Evolutionary conservation across 1,139 yeast species (phyloP).

Genomic region (Kluyveromyces sp.): DNA sequence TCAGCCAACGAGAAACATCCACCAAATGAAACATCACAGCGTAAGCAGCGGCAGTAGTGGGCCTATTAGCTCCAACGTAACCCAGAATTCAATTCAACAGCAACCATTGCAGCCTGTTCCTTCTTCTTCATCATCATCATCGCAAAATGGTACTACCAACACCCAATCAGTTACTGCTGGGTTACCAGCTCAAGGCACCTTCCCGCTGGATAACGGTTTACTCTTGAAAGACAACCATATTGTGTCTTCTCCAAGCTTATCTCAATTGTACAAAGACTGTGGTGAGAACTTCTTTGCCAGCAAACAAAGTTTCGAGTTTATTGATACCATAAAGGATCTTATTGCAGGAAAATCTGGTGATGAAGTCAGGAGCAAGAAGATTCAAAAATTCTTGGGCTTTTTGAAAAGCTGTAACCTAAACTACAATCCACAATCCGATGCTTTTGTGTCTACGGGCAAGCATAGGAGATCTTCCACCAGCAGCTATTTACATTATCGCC

Average conservation of each 20-base stretch:
- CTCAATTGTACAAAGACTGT: conserved; percentile 20
- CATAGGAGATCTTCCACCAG: conserved; percentile 13
- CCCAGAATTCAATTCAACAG: background rate
- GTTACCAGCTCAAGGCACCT: conserved; percentile 9
- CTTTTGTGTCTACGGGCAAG: conserved; percentile 10
- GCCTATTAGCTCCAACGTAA: background rate
- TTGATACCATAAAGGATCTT: conserved; percentile 20
- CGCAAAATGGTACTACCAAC: conserved; percentile 4
- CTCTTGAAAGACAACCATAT: conserved; percentile 18
- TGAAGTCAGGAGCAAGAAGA: conserved; percentile 3
- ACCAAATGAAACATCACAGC: conserved; percentile 6
- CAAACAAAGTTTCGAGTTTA: conserved; percentile 18
- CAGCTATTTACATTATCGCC: conserved; percentile 29
- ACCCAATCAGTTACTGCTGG: background rate
- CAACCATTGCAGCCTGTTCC: background rate
- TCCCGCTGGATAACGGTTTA: conserved; percentile 22
- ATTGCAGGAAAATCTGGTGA: conserved; percentile 9
- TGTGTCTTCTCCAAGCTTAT: conserved; percentile 21
- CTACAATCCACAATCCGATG: conserved; percentile 13
- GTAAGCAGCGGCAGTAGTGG: conserved; percentile 4
- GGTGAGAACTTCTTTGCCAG: conserved; percentile 27
- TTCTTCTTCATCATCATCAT: background rate
- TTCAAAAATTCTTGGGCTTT: conserved; percentile 16
- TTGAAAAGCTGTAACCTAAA: conserved; percentile 20
- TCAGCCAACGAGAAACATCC: background rate